These are phyloP conservation scores for Ophiognomonia clavigignenti-juglandacearum DNA, from an alignment of 2,329 filamentous ascomycete genomes.

Conservation along the genomic window DNA sequence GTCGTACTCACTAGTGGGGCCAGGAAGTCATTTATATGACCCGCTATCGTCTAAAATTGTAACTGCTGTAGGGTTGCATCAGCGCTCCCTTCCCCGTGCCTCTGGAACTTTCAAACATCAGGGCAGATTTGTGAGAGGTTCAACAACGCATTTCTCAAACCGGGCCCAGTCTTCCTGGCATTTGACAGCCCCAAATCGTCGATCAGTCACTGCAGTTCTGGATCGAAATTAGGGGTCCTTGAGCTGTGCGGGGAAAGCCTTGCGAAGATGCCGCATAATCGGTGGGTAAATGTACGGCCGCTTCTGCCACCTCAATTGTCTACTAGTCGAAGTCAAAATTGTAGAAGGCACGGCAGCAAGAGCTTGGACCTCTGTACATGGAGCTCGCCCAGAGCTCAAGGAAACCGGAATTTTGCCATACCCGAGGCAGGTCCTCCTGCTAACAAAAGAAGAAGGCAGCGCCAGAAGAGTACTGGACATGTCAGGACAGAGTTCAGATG, in stretches of 20 bases:
- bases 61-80: background rate
- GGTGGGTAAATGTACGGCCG: background rate
- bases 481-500: no score
- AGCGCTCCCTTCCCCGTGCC: background rate
- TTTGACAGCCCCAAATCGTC: background rate
- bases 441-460: no score
- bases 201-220: background rate
- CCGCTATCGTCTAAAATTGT: no score
- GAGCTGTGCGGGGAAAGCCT: background rate
- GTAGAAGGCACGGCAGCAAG: background rate
- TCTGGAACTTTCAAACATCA: background rate
- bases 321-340: background rate
- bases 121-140: background rate
- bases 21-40: no score
- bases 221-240: background rate
- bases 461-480: no score
- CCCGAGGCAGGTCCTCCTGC: no score
- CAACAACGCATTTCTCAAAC: no score
- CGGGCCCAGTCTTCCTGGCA: background rate
- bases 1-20: no score
- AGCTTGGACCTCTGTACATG: no score
- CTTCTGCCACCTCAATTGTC: background rate
- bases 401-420: no score
- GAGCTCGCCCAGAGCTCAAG: no score
- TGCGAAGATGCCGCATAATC: background rate